Evolutionary conservation across 805 yeast genomes (phyloP), one percentile per base, ranked within the genome.

Genomic region (Hanseniaspora mollemarum): DNA sequence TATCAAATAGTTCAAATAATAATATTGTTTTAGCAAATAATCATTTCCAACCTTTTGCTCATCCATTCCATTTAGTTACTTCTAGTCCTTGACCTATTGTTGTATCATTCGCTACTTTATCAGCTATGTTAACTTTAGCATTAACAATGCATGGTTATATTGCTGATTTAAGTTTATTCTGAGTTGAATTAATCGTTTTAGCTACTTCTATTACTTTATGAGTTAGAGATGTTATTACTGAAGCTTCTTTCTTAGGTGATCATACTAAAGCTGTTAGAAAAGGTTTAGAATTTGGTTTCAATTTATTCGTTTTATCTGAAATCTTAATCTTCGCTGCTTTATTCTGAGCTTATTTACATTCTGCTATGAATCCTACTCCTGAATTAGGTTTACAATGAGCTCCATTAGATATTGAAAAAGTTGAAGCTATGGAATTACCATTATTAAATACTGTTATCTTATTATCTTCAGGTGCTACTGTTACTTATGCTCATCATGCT

Each of bases 381-480:
- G 62, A 59, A 55, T 53, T 59, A 54, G 62, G 62, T 21, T 42
- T 48, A 33, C 43, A 51, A 28, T 59, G 62, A 59, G 62, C 61
- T 22, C 62, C 62, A 18, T 51, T 54, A 29, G 59, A 59, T 21
- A 59, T 59, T 29, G 54, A 48, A 40, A 49, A 54, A 25, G 59
- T 59, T 16, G 54, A 53, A 33, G 58, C 62, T 38, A 55, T 58
- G 39, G 62, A 60, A 43, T 57, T 60, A 57, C 63, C 62, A 42
- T 58, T 60, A 57, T 55, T 60, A 54, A 60, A 60, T 58, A 60
- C 63, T 18, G 53, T 60, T 41, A 56, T 60, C 18, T 58, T 60
- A 57, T 58, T 60, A 56, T 57, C 63, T 22, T 55, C 59, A 54
- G 63, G 63, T 29, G 61, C 59, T 1, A 56, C 59, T 28, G 54